Evolutionary conservation across 2,329 filamentous ascomycete genomes (phyloP), one percentile per base, ranked within the genome.

Genomic region (Cladosporium phlei): DNA sequence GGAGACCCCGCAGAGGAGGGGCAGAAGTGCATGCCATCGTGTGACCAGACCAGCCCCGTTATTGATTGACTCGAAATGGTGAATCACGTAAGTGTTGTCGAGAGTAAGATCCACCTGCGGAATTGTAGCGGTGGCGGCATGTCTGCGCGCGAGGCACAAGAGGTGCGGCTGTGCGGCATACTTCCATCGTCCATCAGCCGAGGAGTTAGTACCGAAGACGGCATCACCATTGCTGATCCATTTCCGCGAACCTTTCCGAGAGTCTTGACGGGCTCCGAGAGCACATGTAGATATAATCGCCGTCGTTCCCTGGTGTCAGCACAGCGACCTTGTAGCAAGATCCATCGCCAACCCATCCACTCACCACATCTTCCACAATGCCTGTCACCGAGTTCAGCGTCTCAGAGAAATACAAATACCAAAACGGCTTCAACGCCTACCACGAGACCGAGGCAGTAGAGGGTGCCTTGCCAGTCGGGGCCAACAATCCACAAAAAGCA

Each of bases 401-500:
- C 49, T 72, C 76, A 29, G 82, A 86, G 63, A 82, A 79, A 55
- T 93, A 93, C 72, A 74, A 72, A 49, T 93, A 93, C 67, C 83
- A 82, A 60, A 86, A 82, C 71, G 87, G 87, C 65, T 90, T 93
- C 71, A 77, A 78, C 65, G 80, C 76, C 38, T 83, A 90, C 63
- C 79, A 88, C 65, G 85, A 91, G 85, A 80, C 85, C 33, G 87
- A 93, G 72, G 86, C 87, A 34, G 72, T 91, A 47, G 73, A 82
- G 12, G 85, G 82, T 14, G 83, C 88, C 4, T 73, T 91, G 4
- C 87, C 88, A 7, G 62, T 88, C 49, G 87, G 78, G 39, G 78
- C 83, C 32, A 95, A 94, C 72, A 88, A 85, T 2, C 88, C 88
- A 0, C 88, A 94, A 64, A 88, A 88, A 61, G 82, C 82, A 0